Evolutionary conservation across 345 rosid species (phyloP), one percentile per base, ranked within the genome.

Genomic region (Citropsis articulata): DNA sequence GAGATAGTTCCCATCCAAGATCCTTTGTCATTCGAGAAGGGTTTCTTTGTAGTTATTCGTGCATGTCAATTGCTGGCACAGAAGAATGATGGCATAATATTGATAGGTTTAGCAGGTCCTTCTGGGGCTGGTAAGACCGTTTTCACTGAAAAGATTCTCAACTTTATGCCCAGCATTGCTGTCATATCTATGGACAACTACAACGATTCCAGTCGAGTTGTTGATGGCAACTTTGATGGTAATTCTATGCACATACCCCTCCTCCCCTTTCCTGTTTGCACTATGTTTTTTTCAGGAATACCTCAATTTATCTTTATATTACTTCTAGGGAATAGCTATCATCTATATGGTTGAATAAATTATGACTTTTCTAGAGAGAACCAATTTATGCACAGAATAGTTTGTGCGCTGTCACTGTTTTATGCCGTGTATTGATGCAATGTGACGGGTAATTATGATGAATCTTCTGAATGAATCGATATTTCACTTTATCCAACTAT

Each of bases 101-200:
- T 94, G 89, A 88, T 94, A 69, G 99, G 98, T 10, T 82, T 96
- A 59, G 98, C 99, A 33, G 99, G 99, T 61, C 99, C 99, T 79
- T 96, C 99, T 79, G 99, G 99, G 75, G 98, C 99, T n/a, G 99
- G 99, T 78, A 96, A 96, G 92, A 90, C 98, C 14, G 87, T 96
- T 24, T 91, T 96, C 57, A 90, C 99, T 2, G 98, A 96, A 79
- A 96, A 93, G 95, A 91, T 94, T 53, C 89, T 89, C 75, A 91
- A 86, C 79, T 96, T 94, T 69, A 77, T 96, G 87, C 97, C 98
- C 21, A 93, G 95, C 80, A 85, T 96, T 81, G 97, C 94, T 42
- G 93, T 90, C 73, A 89, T 96, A 73, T 96, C 99, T 36, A 89
- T 94, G 98, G 98, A 96, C 86, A 93, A 94, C 81, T 96, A 94